phyloP scores from a whole-genome alignment of 2,329 filamentous ascomycete genomes.

The Zymoseptoria brevis region DNA sequence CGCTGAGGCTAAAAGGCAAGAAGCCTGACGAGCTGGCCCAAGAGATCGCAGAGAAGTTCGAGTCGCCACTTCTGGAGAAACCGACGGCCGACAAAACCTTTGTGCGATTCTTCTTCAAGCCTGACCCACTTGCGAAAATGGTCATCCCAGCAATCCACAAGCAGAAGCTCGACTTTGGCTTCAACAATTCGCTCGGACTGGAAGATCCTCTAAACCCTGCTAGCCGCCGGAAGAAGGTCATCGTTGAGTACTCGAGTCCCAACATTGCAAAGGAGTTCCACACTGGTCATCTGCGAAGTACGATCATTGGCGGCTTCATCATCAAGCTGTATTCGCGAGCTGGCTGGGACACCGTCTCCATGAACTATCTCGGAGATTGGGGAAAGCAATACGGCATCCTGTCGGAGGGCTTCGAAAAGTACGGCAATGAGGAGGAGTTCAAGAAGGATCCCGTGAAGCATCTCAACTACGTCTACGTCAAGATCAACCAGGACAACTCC shows the following conservation, averaged over 20 bases:
- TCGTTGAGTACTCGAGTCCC: constrained; percentile 77
- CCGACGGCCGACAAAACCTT: constrained; percentile 61
- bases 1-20: constrained; percentile 64
- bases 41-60: constrained; percentile 47
- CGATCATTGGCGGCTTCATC: constrained; percentile 67
- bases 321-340: constrained; percentile 60
- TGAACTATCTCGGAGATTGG: constrained; percentile 77
- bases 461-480: constrained; percentile 72
- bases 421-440: constrained; percentile 65
- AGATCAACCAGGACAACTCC: constrained; percentile 57
- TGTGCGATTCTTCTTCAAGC: constrained; percentile 73
- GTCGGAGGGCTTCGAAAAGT: constrained; percentile 66
- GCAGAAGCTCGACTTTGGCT: constrained; percentile 55
- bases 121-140: constrained; percentile 55
- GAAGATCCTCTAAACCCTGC: constrained; percentile 54
- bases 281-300: constrained; percentile 65
- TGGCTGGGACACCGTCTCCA: constrained; percentile 61
- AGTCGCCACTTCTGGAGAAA: constrained; percentile 64
- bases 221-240: constrained; percentile 56
- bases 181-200: constrained; percentile 51
- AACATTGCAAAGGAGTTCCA: constrained; percentile 83
- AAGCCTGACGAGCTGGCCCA: constrained; percentile 50
- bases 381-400: constrained; percentile 66
- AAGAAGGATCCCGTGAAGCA: constrained; percentile 70
- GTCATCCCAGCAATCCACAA: constrained; percentile 63